Conservation (phyloP, 208 protist genomes). For the Porcisia deanei region DNA sequence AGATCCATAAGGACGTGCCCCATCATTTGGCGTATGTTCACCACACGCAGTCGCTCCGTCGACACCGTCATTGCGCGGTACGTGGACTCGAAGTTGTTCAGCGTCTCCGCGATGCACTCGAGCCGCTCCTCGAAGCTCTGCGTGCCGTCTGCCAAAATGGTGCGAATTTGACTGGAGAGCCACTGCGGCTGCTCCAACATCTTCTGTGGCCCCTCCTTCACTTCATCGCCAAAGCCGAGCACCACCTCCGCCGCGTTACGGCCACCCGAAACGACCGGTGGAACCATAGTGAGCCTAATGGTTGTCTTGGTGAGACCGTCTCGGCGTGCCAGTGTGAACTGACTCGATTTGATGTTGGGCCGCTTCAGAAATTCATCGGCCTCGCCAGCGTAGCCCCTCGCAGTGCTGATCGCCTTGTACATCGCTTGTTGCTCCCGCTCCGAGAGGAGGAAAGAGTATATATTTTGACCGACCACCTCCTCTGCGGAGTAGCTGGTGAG, state of each 20-base stretch:
- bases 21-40: slow-evolving; percentile 84
- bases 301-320: slow-evolving; percentile 78
- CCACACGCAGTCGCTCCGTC: slow-evolving; percentile 67
- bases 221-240: slow-evolving; percentile 67
- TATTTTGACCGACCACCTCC: slow-evolving; percentile 79
- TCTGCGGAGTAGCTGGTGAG: slow-evolving; percentile 68
- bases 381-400: slow-evolving; percentile 68
- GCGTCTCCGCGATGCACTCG: slow-evolving; percentile 47
- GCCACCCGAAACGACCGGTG: slow-evolving; percentile 56
- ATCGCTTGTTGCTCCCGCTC: slow-evolving; percentile 74
- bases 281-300: slow-evolving; percentile 57
- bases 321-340: slow-evolving; percentile 67
- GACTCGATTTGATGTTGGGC: slow-evolving; percentile 18
- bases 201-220: slow-evolving; percentile 41
- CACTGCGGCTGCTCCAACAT: slow-evolving; percentile 66
- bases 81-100: slow-evolving; percentile 70
- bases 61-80: slow-evolving; percentile 74
- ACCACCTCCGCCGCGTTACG: slow-evolving; percentile 63
- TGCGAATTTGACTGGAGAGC: slow-evolving; percentile 62
- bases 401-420: slow-evolving; percentile 56
- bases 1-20: slow-evolving; percentile 87
- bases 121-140: slow-evolving; percentile 65
- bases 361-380: slow-evolving; percentile 49
- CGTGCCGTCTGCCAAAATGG: slow-evolving; percentile 52
- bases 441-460: slow-evolving; percentile 79